Evolutionary conservation across 805 yeast genomes (phyloP).

Genomic region (Starmerella tilneyi): DNA sequence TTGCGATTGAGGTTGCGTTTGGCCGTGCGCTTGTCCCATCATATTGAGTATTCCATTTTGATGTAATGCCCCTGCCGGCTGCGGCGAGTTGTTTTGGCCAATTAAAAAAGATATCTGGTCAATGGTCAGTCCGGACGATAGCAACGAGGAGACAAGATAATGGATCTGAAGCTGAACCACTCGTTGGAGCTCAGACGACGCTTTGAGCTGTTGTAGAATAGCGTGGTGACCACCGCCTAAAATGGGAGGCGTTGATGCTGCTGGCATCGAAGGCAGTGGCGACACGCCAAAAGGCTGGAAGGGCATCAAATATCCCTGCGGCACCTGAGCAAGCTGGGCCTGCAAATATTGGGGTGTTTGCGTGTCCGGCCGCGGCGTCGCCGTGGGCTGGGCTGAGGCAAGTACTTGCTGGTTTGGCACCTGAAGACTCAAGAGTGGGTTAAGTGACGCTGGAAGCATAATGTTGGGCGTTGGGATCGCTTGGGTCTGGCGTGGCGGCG

Average conservation of each 20-base stretch:
- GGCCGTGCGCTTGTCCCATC: neutral
- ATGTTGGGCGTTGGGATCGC: neutral
- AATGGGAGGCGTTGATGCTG: neutral
- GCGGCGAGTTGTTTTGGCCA: neutral
- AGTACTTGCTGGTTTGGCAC: neutral
- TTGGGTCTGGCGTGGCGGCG: neutral
- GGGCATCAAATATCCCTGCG: neutral
- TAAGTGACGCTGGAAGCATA: neutral
- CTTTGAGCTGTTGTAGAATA: neutral
- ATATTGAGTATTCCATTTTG: neutral
- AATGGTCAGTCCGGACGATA: constrained; percentile 7
- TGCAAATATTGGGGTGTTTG: neutral
- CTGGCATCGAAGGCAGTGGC: neutral
- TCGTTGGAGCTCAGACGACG: neutral
- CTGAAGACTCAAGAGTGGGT: neutral
- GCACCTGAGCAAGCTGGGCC: neutral
- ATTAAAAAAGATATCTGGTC: constrained; percentile 5
- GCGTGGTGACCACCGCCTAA: constrained; percentile 2
- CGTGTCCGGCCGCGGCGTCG: neutral
- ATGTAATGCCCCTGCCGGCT: neutral
- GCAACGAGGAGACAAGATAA: neutral
- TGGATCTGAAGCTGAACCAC: constrained; percentile 3
- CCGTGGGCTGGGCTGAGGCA: neutral
- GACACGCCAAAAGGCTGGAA: neutral
- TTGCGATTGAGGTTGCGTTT: neutral